These are phyloP conservation scores for Plenodomus biglobosus DNA, from an alignment of 2,329 filamentous ascomycete species.

Conservation along the genomic window DNA sequence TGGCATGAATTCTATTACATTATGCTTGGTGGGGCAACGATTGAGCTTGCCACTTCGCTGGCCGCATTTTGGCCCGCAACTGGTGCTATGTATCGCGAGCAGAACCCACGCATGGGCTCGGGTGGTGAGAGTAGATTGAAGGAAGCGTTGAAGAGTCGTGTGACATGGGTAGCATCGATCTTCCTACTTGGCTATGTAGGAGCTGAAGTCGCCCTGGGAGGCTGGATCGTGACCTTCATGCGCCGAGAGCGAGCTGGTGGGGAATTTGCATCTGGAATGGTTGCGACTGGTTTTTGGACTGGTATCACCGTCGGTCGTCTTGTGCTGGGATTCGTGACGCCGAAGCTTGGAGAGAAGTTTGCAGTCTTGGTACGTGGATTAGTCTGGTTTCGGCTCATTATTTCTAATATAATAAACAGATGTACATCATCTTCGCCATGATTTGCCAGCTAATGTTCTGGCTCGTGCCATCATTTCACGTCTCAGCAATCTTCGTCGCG, in stretches of 20 bases:
- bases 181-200: constrained; percentile 79
- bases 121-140: constrained; percentile 50
- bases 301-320: constrained; percentile 74
- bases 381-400: too few species aligned
- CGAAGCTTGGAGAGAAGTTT: constrained; percentile 67
- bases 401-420: constrained; percentile 21
- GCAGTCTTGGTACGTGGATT: constrained; percentile 50
- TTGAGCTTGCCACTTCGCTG: constrained; percentile 58
- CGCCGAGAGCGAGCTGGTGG: constrained; percentile 67
- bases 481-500: constrained; percentile 68
- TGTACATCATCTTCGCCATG: constrained; percentile 65
- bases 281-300: constrained; percentile 77
- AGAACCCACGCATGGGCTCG: constrained; percentile 44
- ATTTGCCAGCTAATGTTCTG: constrained; percentile 71
- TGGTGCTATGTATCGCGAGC: constrained; percentile 56
- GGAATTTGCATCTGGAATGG: constrained; percentile 70
- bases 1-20: constrained; percentile 78
- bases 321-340: constrained; percentile 71
- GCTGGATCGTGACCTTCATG: constrained; percentile 85
- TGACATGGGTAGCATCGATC: constrained; percentile 68
- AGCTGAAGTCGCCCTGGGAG: constrained; percentile 70
- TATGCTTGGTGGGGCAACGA: constrained; percentile 57
- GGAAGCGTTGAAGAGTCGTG: constrained; percentile 50
- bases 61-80: constrained; percentile 64
- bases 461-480: constrained; percentile 72